A percentile compares a stretch with the other conserved stretches of the same genome.
Evolutionary conservation across 2,329 filamentous ascomycete species (phyloP).

Genomic region (Trichoderma afroharzianum): DNA sequence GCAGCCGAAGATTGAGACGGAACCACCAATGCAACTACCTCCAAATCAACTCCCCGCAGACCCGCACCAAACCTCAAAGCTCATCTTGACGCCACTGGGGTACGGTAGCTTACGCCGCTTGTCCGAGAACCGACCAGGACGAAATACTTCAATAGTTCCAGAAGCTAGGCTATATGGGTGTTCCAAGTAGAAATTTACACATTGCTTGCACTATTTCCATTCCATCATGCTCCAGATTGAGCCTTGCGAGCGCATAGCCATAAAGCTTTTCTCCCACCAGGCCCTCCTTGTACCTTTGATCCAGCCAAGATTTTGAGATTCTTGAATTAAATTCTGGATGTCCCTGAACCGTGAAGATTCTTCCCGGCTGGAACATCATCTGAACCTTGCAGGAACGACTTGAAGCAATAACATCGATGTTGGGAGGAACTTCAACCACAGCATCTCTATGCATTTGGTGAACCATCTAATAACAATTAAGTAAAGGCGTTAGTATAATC

Average conservation of each 20-base stretch:
- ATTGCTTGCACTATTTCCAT: neutral
- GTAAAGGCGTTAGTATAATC: neutral
- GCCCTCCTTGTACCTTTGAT: neutral
- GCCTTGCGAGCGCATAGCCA: neutral
- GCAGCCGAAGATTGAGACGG: neutral
- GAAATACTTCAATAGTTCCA: neutral
- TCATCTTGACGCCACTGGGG: neutral
- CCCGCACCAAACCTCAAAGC: neutral
- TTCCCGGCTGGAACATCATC: neutral
- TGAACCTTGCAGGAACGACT: neutral
- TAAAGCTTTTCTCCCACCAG: neutral
- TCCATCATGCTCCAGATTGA: neutral
- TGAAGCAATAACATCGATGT: neutral
- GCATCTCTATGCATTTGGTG: neutral
- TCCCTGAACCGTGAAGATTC: neutral
- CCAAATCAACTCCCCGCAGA: neutral
- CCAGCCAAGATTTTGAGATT: neutral
- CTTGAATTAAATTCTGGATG: neutral
- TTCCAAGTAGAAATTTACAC: neutral
- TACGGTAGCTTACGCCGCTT: neutral
- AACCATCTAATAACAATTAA: neutral
- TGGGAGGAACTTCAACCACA: neutral
- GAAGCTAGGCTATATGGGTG: neutral
- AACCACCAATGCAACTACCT: neutral
- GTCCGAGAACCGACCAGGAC: neutral